Evolutionary conservation across 2,329 filamentous ascomycete species (phyloP), one percentile per base, ranked within the genome.

Genomic region (Ceratocystis colombiana): DNA sequence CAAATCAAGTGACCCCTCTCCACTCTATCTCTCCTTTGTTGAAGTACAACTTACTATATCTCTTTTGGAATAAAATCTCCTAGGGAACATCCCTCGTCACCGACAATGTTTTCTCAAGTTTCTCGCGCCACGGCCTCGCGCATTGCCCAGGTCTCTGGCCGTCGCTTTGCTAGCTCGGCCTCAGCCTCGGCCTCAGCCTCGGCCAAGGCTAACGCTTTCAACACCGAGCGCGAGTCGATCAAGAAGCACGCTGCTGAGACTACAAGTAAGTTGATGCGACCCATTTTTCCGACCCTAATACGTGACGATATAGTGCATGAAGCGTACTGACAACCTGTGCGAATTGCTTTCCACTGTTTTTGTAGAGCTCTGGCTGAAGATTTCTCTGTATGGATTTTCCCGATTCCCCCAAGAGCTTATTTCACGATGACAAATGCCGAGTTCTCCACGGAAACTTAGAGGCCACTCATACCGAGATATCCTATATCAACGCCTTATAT

Each of bases 281-380:
- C 17, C 57, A 41, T 59, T 30, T 46, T 66, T 33, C 28, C 12
- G 45, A 17, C 5, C 22, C 8, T 17, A 17, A 8, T 33, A 25
- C 2, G 8, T 25, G 12, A 25, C n/a, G 3, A 48, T 45, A 1
- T 37, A 30, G 22, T 12, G 28, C 53, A 28, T 6, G 10, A 45
- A 30, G 25, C 46, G 33, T 20, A 20, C 46, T 61, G 44, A 64
- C 25, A 12, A 71, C 71, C 70, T 68, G 44, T 63, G 37, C 37
- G 25, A 37, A 28, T 63, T 48, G 25, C 3, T 37, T 41, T 15
- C 12, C 10, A 15, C 37, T 12, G 10, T 41, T 41, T 41, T 41
- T 65, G 68, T 75, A 96, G 93, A 90, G 73, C 85, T 96, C 73
- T 99, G 94, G 94, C 87, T 85, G 78, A 97, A 95, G 83, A 87